Evolutionary conservation across 106 monocot genomes (phyloP).

Genomic region (Allium fistulosum): DNA sequence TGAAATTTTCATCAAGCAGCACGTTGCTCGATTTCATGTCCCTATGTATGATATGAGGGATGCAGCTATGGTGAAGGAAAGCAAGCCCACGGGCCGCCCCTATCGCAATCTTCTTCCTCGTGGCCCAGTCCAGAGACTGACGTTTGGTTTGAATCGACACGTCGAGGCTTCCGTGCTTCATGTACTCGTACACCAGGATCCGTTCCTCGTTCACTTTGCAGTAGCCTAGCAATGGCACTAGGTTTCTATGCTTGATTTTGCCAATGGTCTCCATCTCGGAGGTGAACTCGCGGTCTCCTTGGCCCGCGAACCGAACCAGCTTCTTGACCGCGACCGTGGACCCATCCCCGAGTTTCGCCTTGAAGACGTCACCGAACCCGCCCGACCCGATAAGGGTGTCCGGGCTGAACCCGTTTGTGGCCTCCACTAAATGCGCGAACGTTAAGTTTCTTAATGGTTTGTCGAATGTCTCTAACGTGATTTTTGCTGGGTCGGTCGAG

Average conservation of each 20-base stretch:
- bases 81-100: conserved; percentile 47
- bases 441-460: conserved; percentile 42
- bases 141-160: conserved; percentile 13
- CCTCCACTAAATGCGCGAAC: conserved; percentile 42
- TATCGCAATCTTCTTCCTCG: conserved; percentile 51
- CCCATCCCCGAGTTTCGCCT: conserved; percentile 32
- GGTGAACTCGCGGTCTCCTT: conserved; percentile 49
- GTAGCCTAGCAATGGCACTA: conserved; percentile 79
- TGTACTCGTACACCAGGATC: conserved; percentile 63
- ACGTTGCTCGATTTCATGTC: conserved; percentile 87
- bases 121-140: conserved; percentile 24
- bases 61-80: conserved; percentile 65
- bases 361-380: conserved; percentile 60
- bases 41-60: conserved; percentile 72
- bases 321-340: conserved; percentile 49
- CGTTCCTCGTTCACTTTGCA: conserved; percentile 77
- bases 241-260: conserved; percentile 58
- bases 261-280: conserved; percentile 71
- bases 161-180: conserved; percentile 54
- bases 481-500: conserved; percentile 30
- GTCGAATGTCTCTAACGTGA: conserved; percentile 44
- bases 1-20: conserved; percentile 30
- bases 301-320: conserved; percentile 29
- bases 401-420: conserved; percentile 48
- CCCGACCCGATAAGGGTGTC: conserved; percentile 48